These are phyloP conservation scores for Knoxia roxburghii DNA, from an alignment of 257 asterid species.

Conservation along the genomic window DNA sequence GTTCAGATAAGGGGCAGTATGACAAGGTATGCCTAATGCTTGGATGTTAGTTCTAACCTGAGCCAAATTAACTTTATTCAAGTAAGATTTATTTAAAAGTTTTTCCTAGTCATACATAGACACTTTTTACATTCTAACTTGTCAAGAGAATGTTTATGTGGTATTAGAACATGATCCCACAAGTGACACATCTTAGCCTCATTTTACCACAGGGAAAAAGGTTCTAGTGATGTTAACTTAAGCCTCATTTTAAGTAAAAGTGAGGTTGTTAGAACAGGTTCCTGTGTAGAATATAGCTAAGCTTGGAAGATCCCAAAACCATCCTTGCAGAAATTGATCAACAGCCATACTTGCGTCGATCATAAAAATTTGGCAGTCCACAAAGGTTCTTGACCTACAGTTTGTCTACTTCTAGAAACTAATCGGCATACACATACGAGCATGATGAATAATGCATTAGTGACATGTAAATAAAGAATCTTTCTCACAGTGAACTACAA, in stretches of 20 bases:
- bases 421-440: background rate
- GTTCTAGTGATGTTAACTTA: background rate
- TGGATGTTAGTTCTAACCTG: no score
- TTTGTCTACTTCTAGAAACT: background rate
- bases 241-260: background rate
- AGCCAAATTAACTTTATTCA: background rate
- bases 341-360: background rate
- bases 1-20: background rate
- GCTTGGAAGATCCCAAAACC: background rate
- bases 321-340: background rate
- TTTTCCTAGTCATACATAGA: background rate
- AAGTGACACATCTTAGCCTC: background rate
- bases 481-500: background rate
- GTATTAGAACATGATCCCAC: background rate
- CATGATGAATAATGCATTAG: background rate
- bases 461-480: background rate
- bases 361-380: background rate
- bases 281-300: no score
- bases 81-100: background rate
- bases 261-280: background rate
- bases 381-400: background rate
- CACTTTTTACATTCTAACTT: no score
- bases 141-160: background rate
- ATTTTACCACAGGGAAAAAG: background rate
- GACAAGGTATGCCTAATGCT: background rate